These are phyloP conservation scores for Suillus sp. DNA, from an alignment of 768 basidiomycete species.

Conservation along the genomic window DNA sequence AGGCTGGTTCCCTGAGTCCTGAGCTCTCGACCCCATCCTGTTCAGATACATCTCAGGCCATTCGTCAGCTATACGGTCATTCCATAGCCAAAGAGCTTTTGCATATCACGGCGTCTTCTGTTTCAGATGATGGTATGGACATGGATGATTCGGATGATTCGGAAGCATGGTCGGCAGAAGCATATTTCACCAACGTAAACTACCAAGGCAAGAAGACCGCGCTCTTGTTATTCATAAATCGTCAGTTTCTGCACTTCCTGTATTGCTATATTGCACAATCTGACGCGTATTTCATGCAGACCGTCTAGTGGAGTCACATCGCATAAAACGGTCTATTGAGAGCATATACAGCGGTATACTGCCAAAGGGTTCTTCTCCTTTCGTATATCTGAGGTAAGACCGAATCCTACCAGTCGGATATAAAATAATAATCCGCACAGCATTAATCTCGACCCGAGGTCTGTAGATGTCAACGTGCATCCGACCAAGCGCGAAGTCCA, in stretches of 20 bases:
- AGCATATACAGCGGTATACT: constrained; percentile 80
- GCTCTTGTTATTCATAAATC: constrained; percentile 93
- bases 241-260: constrained; percentile 46
- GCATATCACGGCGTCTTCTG: constrained; percentile 42
- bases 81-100: constrained; percentile 78
- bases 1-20: constrained; percentile 75
- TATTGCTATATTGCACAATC: neutral
- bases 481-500: constrained; percentile 97
- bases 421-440: constrained; percentile 39
- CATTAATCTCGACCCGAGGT: constrained; percentile 78
- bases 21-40: constrained; percentile 80
- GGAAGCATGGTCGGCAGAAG: constrained; percentile 71
- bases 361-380: constrained; percentile 88
- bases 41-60: constrained; percentile 66
- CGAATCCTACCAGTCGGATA: neutral
- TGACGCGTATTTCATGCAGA: constrained; percentile 47
- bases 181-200: constrained; percentile 83
- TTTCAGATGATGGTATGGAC: constrained; percentile 30
- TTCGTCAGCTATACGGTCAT: constrained; percentile 80
- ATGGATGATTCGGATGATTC: constrained; percentile 33
- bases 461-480: constrained; percentile 96
- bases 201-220: constrained; percentile 86
- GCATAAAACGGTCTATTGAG: constrained; percentile 88
- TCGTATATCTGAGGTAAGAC: constrained; percentile 88
- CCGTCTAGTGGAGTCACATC: constrained; percentile 85